Evolutionary conservation across 495 filamentous ascomycete species (phyloP).

Genomic region (Hypoxylon cercidicola): DNA sequence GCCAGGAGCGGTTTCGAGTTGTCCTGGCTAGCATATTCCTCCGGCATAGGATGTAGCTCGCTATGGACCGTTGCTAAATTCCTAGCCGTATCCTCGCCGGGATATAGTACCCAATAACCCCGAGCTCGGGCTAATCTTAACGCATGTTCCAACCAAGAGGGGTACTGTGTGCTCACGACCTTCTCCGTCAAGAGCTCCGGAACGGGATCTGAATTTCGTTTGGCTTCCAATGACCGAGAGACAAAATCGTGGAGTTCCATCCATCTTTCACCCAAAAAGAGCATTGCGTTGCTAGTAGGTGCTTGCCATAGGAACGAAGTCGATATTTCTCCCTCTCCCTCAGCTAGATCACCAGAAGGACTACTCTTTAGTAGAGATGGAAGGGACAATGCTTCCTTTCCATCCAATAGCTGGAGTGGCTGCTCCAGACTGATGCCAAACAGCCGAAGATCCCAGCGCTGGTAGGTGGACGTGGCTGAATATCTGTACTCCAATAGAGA

Average conservation of each 20-base stretch:
- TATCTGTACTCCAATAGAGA: conserved; percentile 77
- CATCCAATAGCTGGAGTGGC: conserved; percentile 69
- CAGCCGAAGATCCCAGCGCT: conserved; percentile 61
- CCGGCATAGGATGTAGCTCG: conserved; percentile 75
- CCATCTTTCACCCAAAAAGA: conserved; percentile 88
- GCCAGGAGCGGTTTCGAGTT: conserved; percentile 14
- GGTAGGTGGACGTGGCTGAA: conserved; percentile 60
- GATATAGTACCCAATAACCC: conserved; percentile 81
- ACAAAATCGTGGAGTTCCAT: conserved; percentile 80
- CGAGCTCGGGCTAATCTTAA: conserved; percentile 75
- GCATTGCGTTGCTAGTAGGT: conserved; percentile 78
- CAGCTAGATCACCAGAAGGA: conserved; percentile 29
- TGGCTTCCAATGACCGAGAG: conserved; percentile 62
- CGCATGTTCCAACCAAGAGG: conserved; percentile 81
- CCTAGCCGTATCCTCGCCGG: conserved; percentile 61
- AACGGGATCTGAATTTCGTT: conserved; percentile 43
- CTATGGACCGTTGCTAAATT: conserved; percentile 74
- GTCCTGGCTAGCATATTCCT: conserved; percentile 65
- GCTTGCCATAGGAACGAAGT: conserved; percentile 83
- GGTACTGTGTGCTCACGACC: conserved; percentile 68
- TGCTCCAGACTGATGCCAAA: conserved; percentile 82
- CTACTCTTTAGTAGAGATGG: conserved; percentile 52
- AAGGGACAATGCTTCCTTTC: conserved; percentile 59
- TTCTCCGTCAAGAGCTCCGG: conserved; percentile 56
- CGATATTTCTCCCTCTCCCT: conserved; percentile 44